phyloP scores from a whole-genome alignment of 164 flowering plant genomes.

The Annona cherimola region DNA sequence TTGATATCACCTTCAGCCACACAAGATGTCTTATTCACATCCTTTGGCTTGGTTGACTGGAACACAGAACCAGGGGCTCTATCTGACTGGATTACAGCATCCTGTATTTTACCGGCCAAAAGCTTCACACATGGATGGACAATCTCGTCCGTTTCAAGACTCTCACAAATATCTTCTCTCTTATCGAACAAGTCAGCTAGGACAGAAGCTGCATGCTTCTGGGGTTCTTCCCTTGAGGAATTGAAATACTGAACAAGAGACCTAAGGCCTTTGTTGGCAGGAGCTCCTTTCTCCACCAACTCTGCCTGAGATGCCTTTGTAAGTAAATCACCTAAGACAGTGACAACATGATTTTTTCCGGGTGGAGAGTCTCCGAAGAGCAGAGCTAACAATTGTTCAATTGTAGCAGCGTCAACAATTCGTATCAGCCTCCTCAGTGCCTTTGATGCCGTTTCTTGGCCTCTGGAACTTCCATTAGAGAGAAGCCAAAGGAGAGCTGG shows the following conservation, averaged over 20 bases:
- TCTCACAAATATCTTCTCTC: slow-evolving; percentile 77
- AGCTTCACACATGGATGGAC: slow-evolving; percentile 78
- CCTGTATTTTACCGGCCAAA: slow-evolving; percentile 70
- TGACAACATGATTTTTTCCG: slow-evolving; percentile 54
- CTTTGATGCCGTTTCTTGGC: slow-evolving; percentile 72
- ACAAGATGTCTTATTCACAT: slow-evolving; percentile 48
- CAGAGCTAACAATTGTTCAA: slow-evolving; percentile 73
- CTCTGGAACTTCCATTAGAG: slow-evolving; percentile 60
- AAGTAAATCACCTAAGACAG: slow-evolving; percentile 81
- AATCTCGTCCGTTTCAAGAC: slow-evolving; percentile 84
- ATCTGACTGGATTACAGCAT: slow-evolving; percentile 68
- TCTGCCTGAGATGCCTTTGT: slow-evolving; percentile 56
- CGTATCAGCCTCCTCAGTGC: slow-evolving; percentile 63
- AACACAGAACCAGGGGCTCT: slow-evolving; percentile 74
- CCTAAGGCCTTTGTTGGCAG: slow-evolving; percentile 65
- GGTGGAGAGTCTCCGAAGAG: slow-evolving; percentile 63
- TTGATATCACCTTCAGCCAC: slow-evolving; percentile 76
- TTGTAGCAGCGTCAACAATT: slow-evolving; percentile 68
- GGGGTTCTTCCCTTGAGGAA: slow-evolving; percentile 74
- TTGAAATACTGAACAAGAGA: slow-evolving; percentile 74
- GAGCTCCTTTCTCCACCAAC: slow-evolving; percentile 59
- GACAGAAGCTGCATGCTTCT: slow-evolving; percentile 81
- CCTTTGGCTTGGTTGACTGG: slow-evolving; percentile 50
- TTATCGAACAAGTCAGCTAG: slow-evolving; percentile 69
- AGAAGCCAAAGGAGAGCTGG: slow-evolving; percentile 78